Conservation (phyloP, 2,329 filamentous ascomycete species). For the Cladosporium phlei region DNA sequence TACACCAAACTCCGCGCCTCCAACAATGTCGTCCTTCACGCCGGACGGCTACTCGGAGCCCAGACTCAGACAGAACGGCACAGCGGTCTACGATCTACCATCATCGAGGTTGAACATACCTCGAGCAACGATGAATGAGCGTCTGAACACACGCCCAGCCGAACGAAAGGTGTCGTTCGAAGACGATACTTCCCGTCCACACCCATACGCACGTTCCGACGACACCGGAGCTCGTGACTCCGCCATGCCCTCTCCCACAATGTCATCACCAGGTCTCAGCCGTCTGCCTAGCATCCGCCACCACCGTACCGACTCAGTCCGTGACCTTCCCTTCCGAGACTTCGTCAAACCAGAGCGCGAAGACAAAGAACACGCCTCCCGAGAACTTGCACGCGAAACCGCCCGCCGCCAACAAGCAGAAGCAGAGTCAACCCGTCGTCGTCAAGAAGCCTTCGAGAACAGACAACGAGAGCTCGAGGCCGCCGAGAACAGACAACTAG, state of each 20-base stretch:
- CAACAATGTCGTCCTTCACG: slow-evolving; percentile 2
- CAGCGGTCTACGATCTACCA: slow-evolving; percentile 22
- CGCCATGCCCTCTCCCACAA: slow-evolving; percentile 8
- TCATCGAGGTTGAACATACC: slow-evolving; percentile 19
- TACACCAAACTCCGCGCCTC: slow-evolving; percentile 8
- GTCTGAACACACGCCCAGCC: slow-evolving; percentile 7
- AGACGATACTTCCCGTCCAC: slow-evolving; percentile 11
- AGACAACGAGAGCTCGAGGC: slow-evolving; percentile 2
- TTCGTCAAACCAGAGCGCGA: not conserved
- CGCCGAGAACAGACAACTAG: not conserved
- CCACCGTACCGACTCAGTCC: slow-evolving; percentile 17
- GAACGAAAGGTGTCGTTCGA: slow-evolving; percentile 16
- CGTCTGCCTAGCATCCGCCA: slow-evolving; percentile 14
- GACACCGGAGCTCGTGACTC: slow-evolving; percentile 10
- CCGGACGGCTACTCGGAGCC: not conserved
- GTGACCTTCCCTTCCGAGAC: slow-evolving; percentile 4
- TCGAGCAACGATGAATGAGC: slow-evolving; percentile 19
- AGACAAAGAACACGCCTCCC: slow-evolving; percentile 1
- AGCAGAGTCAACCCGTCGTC: no score
- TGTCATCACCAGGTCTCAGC: slow-evolving; percentile 21
- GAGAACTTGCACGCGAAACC: not conserved
- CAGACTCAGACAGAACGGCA: slow-evolving; percentile 20
- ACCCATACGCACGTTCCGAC: slow-evolving; percentile 12
- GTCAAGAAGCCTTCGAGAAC: not conserved
- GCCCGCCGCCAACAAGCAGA: not conserved